phyloP scores from a whole-genome alignment of 2,329 filamentous ascomycete genomes.

The Colletotrichum costaricense region DNA sequence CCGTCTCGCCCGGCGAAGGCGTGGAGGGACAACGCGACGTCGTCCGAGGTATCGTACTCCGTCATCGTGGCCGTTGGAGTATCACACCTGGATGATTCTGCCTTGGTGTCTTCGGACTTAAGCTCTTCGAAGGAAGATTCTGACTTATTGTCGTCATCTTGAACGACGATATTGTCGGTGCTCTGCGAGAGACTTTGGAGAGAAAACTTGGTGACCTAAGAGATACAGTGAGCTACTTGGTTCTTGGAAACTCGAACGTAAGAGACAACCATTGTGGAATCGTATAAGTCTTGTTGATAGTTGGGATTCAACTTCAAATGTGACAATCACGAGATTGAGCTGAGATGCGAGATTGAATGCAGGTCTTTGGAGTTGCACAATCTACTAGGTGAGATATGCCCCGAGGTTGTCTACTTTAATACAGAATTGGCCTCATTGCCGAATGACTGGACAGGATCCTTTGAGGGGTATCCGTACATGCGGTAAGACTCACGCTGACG shows the following conservation, averaged over 20 bases:
- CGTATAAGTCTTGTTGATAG: background rate
- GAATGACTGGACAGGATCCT: background rate
- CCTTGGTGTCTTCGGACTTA: background rate
- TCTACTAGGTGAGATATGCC: background rate
- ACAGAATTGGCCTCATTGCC: background rate
- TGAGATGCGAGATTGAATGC: background rate
- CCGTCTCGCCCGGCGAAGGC: conserved; percentile 51
- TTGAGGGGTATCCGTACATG: background rate
- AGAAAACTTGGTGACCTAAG: conserved; percentile 25
- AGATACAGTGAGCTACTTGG: background rate
- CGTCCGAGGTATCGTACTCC: conserved; percentile 5
- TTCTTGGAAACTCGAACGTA: background rate
- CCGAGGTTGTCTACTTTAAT: background rate
- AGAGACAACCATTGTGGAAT: background rate
- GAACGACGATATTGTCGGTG: background rate
- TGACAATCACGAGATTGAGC: background rate
- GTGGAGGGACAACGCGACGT: conserved; percentile 47
- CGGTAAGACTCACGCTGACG: background rate
- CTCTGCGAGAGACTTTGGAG: background rate
- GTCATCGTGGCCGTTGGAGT: conserved; percentile 7
- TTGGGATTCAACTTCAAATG: background rate
- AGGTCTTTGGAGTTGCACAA: background rate
- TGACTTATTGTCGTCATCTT: background rate
- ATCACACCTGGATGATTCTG: background rate
- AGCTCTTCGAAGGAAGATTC: background rate